Base-by-base conservation (phyloP, 805 yeast genomes). In the Metschnikowia similis region DNA sequence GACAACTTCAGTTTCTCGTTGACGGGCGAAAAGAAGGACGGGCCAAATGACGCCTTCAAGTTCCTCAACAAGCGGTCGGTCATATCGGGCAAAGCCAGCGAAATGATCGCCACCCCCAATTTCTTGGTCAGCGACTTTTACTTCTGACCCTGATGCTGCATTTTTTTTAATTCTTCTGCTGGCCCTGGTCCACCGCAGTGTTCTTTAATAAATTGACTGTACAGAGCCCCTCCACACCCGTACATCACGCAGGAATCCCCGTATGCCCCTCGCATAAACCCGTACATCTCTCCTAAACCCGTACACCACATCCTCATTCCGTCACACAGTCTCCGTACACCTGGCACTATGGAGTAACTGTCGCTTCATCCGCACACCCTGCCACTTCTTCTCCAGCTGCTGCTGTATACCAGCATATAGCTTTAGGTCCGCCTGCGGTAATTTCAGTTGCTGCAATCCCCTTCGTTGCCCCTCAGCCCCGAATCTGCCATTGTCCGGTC, bases 41-140 rank as follows among this genome's bases (percentile, higher is more conserved):
- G 57, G 36, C 57, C 58, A 6, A 56, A 65, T 47, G 71, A 70
- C 45, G 56, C 67, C 30, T 61, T 60, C 45, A 67, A 63, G 55
- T 61, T 69, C 37, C 60, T 73, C 55, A 73, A 70, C 52, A 66
- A 65, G 45, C 57, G 67, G 45, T 66, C 72, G 36, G 62, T 72
- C 43, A 56, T 72, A 39, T 59, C 69, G 30, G 77, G 77, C 41
- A 69, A 65, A 53, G 74, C 75, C 47, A 70, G 74, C 49, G 77
- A 72, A 60, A 73, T 72, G 73, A 68, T 74, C 48, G 67, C 76
- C 46, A 63, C 70, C 29, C 70, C 74, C 27, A 71, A 66, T 42
- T 70, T 74, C 49, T 57, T 72, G 53, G 67, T 73, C 55, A 71
- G 71, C 54, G 78, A 74, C 49, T 73, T 73, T 53, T 70, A 72